These are phyloP conservation scores for Pueraria montana DNA, from an alignment of 306 rosid genomes.

Conservation along the genomic window DNA sequence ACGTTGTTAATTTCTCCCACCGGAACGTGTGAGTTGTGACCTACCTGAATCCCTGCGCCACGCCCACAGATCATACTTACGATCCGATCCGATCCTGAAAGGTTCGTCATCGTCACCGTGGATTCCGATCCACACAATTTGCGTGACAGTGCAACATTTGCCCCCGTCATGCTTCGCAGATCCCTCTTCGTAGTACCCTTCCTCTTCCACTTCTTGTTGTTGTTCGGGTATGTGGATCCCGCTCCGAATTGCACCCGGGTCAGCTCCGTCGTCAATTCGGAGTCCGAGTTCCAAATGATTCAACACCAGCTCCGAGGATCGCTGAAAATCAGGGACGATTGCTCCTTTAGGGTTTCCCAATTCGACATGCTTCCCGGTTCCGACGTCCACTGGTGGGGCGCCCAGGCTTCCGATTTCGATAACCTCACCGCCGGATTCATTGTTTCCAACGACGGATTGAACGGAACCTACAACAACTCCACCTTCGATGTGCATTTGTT, in stretches of 20 bases:
- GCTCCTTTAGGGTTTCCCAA: conserved; percentile 82
- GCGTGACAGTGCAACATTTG: background rate
- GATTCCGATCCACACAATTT: background rate
- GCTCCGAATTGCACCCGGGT: conserved; percentile 58
- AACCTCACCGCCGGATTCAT: conserved; percentile 74
- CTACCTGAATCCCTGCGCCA: background rate
- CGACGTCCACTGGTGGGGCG: conserved; percentile 86
- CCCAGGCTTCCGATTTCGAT: conserved; percentile 55
- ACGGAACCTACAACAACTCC: conserved; percentile 65
- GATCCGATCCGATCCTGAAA: background rate
- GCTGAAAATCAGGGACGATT: conserved; percentile 70
- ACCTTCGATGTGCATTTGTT: conserved; percentile 66
- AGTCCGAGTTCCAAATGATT: conserved; percentile 72
- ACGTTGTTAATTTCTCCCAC: no score
- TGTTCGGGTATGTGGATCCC: conserved; percentile 63
- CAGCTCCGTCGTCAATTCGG: conserved; percentile 56
- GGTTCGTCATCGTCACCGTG: background rate
- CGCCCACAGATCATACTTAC: background rate
- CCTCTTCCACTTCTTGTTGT: conserved; percentile 21
- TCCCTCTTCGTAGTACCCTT: conserved; percentile 38
- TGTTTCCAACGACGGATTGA: conserved; percentile 69
- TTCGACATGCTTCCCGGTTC: conserved; percentile 89
- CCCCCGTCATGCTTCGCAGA: conserved; percentile 64
- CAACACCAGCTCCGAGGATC: conserved; percentile 89
- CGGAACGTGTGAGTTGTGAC: background rate